These are phyloP conservation scores for Hypoxylon sp. DNA, from an alignment of 2,329 filamentous ascomycete genomes.

Conservation along the genomic window DNA sequence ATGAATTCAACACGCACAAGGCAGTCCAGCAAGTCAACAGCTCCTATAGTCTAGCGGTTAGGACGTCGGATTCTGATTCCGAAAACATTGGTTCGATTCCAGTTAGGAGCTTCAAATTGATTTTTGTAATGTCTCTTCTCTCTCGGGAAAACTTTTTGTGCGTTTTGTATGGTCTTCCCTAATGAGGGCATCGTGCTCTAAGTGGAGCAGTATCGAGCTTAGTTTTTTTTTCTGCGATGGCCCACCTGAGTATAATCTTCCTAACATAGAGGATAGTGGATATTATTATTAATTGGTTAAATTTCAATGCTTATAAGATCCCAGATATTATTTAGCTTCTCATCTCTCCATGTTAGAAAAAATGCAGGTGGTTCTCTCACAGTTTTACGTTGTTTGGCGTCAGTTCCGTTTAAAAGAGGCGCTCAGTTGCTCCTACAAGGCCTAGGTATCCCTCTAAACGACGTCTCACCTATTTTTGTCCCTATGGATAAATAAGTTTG, in stretches of 20 bases:
- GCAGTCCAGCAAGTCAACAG: not conserved
- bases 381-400: no score
- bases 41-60: conserved; percentile 43
- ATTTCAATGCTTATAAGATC: not conserved
- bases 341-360: no score
- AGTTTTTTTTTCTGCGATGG: not conserved
- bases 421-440: no score
- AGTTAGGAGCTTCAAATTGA: conserved; percentile 32
- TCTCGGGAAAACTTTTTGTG: not conserved
- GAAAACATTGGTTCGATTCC: conserved; percentile 42
- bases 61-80: conserved; percentile 43
- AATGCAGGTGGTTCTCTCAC: no score
- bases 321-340: no score
- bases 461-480: no score
- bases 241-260: conserved; percentile 7
- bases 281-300: conserved; percentile 14
- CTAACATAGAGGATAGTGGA: conserved; percentile 1
- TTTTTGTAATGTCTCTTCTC: not conserved
- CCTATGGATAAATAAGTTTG: no score
- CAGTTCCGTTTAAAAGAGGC: no score
- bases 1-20: not conserved
- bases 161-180: not conserved
- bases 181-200: conserved; percentile 25
- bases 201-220: conserved; percentile 15
- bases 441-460: no score